These are phyloP conservation scores for Polygonum aviculare DNA, from an alignment of 148 eudicot species.

Conservation along the genomic window DNA sequence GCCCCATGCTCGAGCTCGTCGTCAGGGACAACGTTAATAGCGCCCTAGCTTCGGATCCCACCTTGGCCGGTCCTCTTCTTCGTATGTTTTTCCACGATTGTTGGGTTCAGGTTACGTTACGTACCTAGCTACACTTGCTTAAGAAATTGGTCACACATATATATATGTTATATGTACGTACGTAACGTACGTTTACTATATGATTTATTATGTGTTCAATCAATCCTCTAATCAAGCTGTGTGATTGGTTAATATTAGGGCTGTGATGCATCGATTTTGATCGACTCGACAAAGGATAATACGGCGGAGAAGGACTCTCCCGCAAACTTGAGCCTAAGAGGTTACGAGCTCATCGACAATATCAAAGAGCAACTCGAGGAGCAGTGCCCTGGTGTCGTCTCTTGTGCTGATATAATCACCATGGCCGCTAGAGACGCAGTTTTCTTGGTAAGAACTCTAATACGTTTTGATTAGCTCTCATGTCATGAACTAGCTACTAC, in stretches of 20 bases:
- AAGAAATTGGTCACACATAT: no score
- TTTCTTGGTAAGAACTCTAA: slow-evolving; percentile 56
- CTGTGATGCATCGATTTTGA: slow-evolving; percentile 74
- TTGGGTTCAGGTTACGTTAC: slow-evolving; percentile 44
- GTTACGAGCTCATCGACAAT: slow-evolving; percentile 64
- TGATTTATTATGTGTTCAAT: no score
- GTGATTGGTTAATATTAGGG: slow-evolving; percentile 34
- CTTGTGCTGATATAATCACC: slow-evolving; percentile 83
- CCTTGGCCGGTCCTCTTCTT: slow-evolving; percentile 55
- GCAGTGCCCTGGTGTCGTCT: slow-evolving; percentile 78
- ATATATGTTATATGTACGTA: no score
- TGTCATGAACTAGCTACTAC: no score
- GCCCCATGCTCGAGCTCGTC: slow-evolving; percentile 46
- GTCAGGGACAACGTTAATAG: slow-evolving; percentile 36
- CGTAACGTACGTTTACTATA: no score
- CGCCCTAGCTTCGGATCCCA: slow-evolving; percentile 50
- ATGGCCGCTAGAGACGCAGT: slow-evolving; percentile 87
- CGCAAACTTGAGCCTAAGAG: slow-evolving; percentile 72
- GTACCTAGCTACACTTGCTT: not conserved
- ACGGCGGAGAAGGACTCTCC: slow-evolving; percentile 94
- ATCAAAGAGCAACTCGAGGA: slow-evolving; percentile 48
- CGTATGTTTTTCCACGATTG: slow-evolving; percentile 78
- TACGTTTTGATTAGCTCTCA: no score
- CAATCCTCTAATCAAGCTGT: not conserved
- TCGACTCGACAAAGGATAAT: slow-evolving; percentile 72